Evolutionary conservation across 352 stramenopile genomes (phyloP), one percentile per base, ranked within the genome.

Genomic region (Phytophthora sojae): DNA sequence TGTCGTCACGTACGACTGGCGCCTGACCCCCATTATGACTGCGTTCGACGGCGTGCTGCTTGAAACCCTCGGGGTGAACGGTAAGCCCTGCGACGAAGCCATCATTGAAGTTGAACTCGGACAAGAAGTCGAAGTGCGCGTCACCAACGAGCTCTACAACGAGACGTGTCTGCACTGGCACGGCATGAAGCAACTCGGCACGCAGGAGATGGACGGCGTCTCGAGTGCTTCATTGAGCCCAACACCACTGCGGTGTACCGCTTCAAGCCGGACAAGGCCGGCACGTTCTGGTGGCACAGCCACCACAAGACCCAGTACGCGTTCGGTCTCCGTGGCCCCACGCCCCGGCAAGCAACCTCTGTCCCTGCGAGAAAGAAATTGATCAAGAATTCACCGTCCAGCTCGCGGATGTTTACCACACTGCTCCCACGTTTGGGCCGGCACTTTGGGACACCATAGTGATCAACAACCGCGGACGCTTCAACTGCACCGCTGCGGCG

Each of bases 271-370:
- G 63, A 73, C 37, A 71, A 75, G 37, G 59, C 71, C 6, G 75
- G 75, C 2, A 75, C 50, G 0, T 78, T 77, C 39, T 82, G 75
- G 75, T 82, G 72, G 72, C 71, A 82, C 57, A 75, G 68, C 15
- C 75, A 82, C 32, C 63, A 80, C 35, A 65, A 61, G 12, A 71
- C 72, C 0, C 69, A 82, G 58, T 82, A 80, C 47, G 64, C 71
- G 0, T 76, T 75, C 19, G 72, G 72, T 12, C 65, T 82, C 3
- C 69, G 64, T 19, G 76, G 72, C 15, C 72, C 75, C 25, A 80
- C 29, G 57, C 61, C 7, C 67, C 69, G 29, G 25, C 44, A 42
- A 69, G 26, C 19, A 56, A 72, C 3, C 47, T 64, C 5, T 50
- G 58, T 3, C 11, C 50, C 3, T 72, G 39, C 55, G 61, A 79